Conservation (phyloP, 306 rosid genomes). For the Cicer cuneatum region DNA sequence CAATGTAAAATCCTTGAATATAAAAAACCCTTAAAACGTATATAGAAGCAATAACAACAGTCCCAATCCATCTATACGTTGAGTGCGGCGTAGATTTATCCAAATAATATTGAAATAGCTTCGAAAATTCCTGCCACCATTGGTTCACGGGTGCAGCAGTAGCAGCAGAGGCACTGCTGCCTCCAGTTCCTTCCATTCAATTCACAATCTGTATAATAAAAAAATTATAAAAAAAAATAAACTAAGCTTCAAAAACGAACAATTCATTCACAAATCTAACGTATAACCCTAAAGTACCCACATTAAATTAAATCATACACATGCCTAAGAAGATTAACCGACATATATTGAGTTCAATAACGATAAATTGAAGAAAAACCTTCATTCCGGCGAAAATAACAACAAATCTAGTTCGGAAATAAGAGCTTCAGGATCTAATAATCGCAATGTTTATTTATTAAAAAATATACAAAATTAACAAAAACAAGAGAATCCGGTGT, state of each 20-base stretch:
- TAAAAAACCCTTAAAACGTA: slow-evolving; percentile 74
- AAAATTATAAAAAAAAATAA: background rate
- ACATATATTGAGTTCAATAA: background rate
- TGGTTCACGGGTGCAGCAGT: slow-evolving; percentile 67
- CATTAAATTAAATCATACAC: slow-evolving; percentile 2
- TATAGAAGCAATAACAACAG: slow-evolving; percentile 48
- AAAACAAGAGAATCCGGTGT: background rate
- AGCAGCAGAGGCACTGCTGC: slow-evolving; percentile 62
- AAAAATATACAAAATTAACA: background rate
- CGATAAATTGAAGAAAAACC: background rate
- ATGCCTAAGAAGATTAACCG: background rate
- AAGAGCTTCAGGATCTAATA: background rate
- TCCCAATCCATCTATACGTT: slow-evolving; percentile 75
- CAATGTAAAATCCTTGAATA: slow-evolving; percentile 80
- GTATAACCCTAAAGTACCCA: background rate
- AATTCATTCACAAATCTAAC: slow-evolving; percentile 5
- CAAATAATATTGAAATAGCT: slow-evolving; percentile 73
- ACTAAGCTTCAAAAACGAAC: slow-evolving; percentile 28
- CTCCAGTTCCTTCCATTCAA: slow-evolving; percentile 86
- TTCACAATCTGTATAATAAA: slow-evolving; percentile 52
- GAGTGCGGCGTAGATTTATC: slow-evolving; percentile 80
- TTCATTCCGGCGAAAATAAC: background rate
- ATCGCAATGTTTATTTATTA: background rate
- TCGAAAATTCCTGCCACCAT: slow-evolving; percentile 62
- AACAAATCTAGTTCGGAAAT: background rate